Conservation (phyloP, 495 filamentous ascomycete species). For the Cladorrhinum samala region DNA sequence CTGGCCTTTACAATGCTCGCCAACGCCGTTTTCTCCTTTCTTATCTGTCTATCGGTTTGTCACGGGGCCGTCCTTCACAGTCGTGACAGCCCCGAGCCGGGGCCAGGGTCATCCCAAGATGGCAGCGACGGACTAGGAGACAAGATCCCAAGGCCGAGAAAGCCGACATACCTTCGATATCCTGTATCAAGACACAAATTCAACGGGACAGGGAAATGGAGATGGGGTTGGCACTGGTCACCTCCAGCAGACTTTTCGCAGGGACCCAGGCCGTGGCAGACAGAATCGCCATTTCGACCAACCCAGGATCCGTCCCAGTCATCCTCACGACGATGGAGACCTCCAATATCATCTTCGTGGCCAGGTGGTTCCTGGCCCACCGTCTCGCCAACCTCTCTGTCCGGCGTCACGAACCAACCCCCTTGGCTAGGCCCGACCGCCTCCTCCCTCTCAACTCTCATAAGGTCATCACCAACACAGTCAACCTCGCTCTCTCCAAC, state of each 20-base stretch:
- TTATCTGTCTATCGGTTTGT: conserved; percentile 6
- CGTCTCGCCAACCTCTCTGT: not conserved
- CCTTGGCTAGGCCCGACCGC: not conserved
- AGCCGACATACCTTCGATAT: conserved; percentile 24
- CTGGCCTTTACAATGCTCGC: conserved; percentile 5
- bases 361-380: not conserved
- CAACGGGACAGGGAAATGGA: conserved; percentile 22
- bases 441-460: not conserved
- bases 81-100: not conserved
- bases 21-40: conserved; percentile 5
- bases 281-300: not conserved
- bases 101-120: not conserved
- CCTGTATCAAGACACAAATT: conserved; percentile 21
- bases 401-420: not conserved
- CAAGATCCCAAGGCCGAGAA: not conserved
- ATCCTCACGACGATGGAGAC: not conserved
- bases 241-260: conserved; percentile 7
- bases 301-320: no score
- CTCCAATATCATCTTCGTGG: not conserved
- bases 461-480: not conserved
- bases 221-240: conserved; percentile 17
- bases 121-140: not conserved
- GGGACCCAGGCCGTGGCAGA: not conserved
- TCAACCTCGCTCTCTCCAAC: not conserved
- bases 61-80: conserved; percentile 1